Conservation (phyloP, 1,139 yeast species). For the Suhomyces guaymorum region DNA sequence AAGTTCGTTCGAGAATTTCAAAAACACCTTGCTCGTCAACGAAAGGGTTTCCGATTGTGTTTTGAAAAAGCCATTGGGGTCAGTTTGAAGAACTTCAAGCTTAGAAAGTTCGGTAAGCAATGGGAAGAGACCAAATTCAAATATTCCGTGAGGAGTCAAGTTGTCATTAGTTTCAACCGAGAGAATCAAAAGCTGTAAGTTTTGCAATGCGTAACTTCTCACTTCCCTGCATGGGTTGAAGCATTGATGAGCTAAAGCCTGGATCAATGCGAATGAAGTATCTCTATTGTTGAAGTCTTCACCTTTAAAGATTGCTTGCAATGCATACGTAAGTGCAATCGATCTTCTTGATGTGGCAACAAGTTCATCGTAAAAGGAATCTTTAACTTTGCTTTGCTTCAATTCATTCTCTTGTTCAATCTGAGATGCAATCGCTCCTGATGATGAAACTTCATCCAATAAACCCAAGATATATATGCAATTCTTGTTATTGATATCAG, state of each 20-base stretch:
- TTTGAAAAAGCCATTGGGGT: constrained; percentile 59
- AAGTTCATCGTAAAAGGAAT: constrained; percentile 50
- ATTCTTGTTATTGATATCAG: constrained; percentile 47
- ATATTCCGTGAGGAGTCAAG: constrained; percentile 54
- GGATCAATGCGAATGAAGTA: constrained; percentile 61
- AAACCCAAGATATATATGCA: constrained; percentile 68
- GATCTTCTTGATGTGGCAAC: constrained; percentile 63
- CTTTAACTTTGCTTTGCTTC: constrained; percentile 31
- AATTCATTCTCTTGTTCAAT: constrained; percentile 64
- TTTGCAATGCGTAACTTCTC: constrained; percentile 60
- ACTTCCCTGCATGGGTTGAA: constrained; percentile 83
- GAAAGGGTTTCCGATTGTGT: constrained; percentile 70
- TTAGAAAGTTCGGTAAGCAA: constrained; percentile 65
- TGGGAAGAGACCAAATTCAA: constrained; percentile 76
- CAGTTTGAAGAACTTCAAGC: constrained; percentile 67
- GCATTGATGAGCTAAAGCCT: constrained; percentile 86
- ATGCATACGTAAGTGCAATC: constrained; percentile 56
- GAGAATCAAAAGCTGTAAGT: constrained; percentile 51
- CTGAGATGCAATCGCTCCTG: constrained; percentile 79
- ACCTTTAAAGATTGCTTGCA: constrained; percentile 36
- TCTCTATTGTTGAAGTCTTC: constrained; percentile 32
- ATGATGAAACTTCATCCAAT: constrained; percentile 77
- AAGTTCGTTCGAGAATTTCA: constrained; percentile 46
- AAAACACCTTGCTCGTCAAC: constrained; percentile 68
- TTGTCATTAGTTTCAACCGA: constrained; percentile 31